Conservation (phyloP, 148 eudicot genomes). For the Selenicereus undatus region DNA sequence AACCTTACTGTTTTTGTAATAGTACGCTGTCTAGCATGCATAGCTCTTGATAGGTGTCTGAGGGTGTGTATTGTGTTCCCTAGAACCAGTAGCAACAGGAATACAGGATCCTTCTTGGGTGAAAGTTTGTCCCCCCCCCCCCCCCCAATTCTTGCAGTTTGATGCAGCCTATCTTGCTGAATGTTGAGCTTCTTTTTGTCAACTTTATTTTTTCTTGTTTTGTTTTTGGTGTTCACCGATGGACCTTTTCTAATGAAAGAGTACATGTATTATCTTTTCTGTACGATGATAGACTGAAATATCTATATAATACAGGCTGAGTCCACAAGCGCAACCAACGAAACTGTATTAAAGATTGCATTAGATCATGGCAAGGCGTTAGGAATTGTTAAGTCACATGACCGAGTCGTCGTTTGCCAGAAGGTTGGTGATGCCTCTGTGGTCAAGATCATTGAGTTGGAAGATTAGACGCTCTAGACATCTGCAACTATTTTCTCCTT, state of each 20-base stretch:
- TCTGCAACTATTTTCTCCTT: neutral
- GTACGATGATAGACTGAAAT: neutral
- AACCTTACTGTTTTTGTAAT: neutral
- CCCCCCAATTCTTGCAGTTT: no score
- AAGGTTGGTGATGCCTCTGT: slow-evolving; percentile 88
- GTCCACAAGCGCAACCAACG: slow-evolving; percentile 69
- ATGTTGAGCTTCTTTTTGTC: no score
- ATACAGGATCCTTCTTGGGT: neutral
- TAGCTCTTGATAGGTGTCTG: neutral
- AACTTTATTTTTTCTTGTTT: neutral
- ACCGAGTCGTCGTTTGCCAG: slow-evolving; percentile 81
- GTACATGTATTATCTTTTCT: neutral
- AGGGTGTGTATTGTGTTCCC: no score
- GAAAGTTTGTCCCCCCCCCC: neutral
- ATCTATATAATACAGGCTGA: slow-evolving; percentile 47
- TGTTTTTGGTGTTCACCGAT: neutral
- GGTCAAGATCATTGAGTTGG: slow-evolving; percentile 91
- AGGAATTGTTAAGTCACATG: slow-evolving; percentile 87
- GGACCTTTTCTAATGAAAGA: neutral
- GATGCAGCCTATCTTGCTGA: no score
- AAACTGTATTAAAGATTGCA: slow-evolving; percentile 78
- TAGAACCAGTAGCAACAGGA: neutral
- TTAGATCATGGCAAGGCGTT: slow-evolving; percentile 80
- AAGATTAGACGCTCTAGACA: slow-evolving; percentile 36
- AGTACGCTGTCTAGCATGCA: neutral